Evolutionary conservation across 2,329 filamentous ascomycete species (phyloP), one percentile per base, ranked within the genome.

Genomic region (Sclerotiophoma versabilis): DNA sequence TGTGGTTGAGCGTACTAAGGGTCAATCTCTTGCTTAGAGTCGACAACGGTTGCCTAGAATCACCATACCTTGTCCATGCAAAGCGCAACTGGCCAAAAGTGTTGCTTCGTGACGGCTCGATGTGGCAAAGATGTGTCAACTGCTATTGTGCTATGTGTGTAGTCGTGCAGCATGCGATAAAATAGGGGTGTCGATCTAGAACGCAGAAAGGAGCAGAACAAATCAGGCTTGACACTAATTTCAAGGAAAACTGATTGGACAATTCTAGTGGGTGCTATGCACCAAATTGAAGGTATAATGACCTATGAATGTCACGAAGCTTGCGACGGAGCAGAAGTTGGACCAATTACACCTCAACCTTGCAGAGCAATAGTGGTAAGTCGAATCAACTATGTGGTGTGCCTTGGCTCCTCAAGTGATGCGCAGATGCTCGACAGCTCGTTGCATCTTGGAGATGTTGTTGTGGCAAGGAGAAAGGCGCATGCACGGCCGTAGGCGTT

Each of bases 111-210:
- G 15, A n/a, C 32, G 33, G 39, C 45, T 49, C 23, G 19, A 29
- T 42, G 62, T 70, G 66, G 66, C 63, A 36, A 68, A 47, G 22
- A 59, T 34, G 30, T 49, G 52, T 62, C 49, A 60, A 54, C 29
- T 27, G 56, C 57, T 60, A 60, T 68, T 63, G 57, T 58, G 64
- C 60, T 59, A 64, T 65, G 60, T 62, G 56, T 51, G 57, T 60
- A 60, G 54, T 54, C 46, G 47, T 65, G 63, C 45, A 45, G 51
- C 39, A 17, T 29, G 42, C 42, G 42, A 23, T 12, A 9, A 10
- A 39, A 61, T 59, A 65, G 58, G 56, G 58, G 49, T 57, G 63
- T 37, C 54, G 65, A 63, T 67, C 66, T 10, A 27, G 17, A 43
- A 47, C 19, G 30, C 32, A 30, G 30, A 46, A 55, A 56, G 44